phyloP scores from a whole-genome alignment of 2,329 filamentous ascomycete genomes.

The Pseudogymnoascus sp. region DNA sequence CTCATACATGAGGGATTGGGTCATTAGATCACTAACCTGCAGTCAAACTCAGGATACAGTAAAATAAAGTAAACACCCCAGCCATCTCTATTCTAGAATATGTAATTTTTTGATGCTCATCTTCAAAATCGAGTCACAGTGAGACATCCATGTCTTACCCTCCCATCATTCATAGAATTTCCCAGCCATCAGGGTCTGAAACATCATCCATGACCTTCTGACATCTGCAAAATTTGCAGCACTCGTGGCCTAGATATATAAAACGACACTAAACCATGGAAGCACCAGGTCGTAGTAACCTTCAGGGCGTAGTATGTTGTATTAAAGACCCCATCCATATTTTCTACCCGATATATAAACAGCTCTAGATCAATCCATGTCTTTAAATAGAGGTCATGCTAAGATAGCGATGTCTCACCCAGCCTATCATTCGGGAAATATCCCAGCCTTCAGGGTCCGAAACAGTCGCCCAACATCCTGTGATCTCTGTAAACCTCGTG shows the following conservation, averaged over 20 bases:
- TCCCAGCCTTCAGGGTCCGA: constrained; percentile 3
- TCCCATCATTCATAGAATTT: not conserved
- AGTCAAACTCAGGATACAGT: not conserved
- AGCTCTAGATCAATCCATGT: not conserved
- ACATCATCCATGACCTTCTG: not conserved
- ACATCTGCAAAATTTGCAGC: not conserved
- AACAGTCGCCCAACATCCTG: not conserved
- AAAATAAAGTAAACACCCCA: not conserved
- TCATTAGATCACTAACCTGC: not conserved
- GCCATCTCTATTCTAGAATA: not conserved
- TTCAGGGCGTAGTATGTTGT: not conserved
- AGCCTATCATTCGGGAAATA: not conserved
- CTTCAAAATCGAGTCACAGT: not conserved
- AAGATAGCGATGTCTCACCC: not conserved
- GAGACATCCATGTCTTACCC: not conserved
- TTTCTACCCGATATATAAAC: not conserved
- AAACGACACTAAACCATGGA: not conserved
- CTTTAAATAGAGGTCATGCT: constrained; percentile 5
- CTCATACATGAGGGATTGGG: not conserved
- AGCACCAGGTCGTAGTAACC: not conserved
- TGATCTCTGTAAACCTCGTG: constrained; percentile 2
- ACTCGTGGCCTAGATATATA: not conserved
- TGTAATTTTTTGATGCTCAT: not conserved
- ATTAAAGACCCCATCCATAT: not conserved
- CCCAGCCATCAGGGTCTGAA: constrained; percentile 8